Evolutionary conservation across 192 early-diverging fungal genomes (phyloP), one percentile per base, ranked within the genome.

Genomic region (Kappamyces sp.): DNA sequence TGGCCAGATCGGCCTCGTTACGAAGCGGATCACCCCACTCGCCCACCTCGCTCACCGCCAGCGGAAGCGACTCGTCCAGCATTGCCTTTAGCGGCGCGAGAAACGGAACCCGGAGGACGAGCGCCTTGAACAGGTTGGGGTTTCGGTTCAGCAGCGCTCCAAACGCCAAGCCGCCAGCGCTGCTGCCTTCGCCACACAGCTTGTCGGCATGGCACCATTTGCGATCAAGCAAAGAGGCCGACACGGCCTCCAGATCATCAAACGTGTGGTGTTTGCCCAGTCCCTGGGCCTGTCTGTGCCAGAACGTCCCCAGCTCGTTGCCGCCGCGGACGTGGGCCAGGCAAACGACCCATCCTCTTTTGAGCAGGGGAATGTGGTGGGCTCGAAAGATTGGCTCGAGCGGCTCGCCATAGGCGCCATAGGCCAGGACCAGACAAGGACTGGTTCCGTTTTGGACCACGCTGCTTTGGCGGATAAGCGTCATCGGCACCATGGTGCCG

Each of bases 171-270:
- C 65, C 65, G 2, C 70, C 70, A 44, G 70, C 70, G 44, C 70
- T 71, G 9, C 32, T 43, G 1, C 65, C 61, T 10, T 42, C 46
- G 5, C 52, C 70, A 31, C 66, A 66, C 39, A 83, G 15, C 36
- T 66, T 52, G 7, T 48, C 52, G 12, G 78, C 62, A 10, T 47
- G 13, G 3, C 74, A 77, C 47, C 74, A 77, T 33, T 70, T 66
- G 10, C 74, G 67, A 10, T 60, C 36, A 38, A 82, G 67, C 33
- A 86, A 53, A 55, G 70, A 70, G 40, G 75, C 76, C 10, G 81
- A 73, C 15, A 76, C 80, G 8, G 62, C 67, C 50, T 75, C 66
- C 41, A 83, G 74, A 58, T 86, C 84, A 49, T 68, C 65, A 63
- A 82, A 73, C 10, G 68, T 63, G 58, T 77, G 81, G 46, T 72